Evolutionary conservation across 2,329 filamentous ascomycete species (phyloP).

Genomic region (Verticillium isaacii): DNA sequence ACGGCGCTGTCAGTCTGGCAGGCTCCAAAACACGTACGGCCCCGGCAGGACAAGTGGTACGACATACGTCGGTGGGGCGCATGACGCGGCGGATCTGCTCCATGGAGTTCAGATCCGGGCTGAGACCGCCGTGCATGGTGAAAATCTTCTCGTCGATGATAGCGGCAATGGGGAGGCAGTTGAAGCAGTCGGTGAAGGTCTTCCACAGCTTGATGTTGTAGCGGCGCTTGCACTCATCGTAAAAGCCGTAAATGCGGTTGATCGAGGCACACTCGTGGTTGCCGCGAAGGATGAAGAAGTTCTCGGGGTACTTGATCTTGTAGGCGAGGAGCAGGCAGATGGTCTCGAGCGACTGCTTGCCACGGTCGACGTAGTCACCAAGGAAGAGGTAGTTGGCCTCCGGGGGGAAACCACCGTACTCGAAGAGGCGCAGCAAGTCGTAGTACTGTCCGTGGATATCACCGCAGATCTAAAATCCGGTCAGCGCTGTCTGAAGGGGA

Average conservation of each 20-base stretch:
- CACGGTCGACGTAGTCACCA: constrained; percentile 96
- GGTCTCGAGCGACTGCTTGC: constrained; percentile 98
- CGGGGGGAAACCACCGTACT: constrained; percentile 96
- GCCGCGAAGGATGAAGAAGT: constrained; percentile 97
- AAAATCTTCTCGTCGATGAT: constrained; percentile 99
- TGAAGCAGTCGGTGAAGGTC: constrained; percentile 99
- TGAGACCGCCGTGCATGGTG: constrained; percentile 98
- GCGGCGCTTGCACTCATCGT: constrained; percentile 98
- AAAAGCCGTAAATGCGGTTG: constrained; percentile 99
- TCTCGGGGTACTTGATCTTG: constrained; percentile 99
- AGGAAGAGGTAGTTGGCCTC: constrained; percentile 99
- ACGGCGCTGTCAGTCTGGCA: not conserved
- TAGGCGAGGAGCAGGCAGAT: constrained; percentile 95
- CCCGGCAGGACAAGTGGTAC: not conserved
- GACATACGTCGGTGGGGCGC: constrained; percentile 94
- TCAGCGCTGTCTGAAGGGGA: constrained; percentile 11
- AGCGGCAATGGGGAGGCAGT: constrained; percentile 94
- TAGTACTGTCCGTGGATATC: constrained; percentile 99
- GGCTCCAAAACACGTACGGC: not conserved
- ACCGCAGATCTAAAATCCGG: constrained; percentile 75
- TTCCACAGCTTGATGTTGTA: constrained; percentile 99
- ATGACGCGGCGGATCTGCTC: constrained; percentile 99
- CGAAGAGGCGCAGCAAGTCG: constrained; percentile 92
- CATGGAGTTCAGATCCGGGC: constrained; percentile 98
- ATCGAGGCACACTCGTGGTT: constrained; percentile 99